These are phyloP conservation scores for Colletotrichum sp. DNA, from an alignment of 2,329 filamentous ascomycete genomes.

Conservation along the genomic window DNA sequence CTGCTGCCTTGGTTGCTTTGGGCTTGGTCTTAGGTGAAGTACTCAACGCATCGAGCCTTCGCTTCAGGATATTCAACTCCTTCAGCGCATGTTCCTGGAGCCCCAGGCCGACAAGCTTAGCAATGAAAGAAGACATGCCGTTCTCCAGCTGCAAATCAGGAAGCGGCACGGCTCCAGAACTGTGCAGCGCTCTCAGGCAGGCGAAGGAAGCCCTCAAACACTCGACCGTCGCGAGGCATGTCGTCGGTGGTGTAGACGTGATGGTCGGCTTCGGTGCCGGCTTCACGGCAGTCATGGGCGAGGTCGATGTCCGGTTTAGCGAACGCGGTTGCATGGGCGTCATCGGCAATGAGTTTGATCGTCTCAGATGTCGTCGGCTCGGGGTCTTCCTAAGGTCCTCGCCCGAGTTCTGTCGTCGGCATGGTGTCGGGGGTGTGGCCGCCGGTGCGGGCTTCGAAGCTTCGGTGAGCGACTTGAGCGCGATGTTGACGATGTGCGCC, in stretches of 20 bases:
- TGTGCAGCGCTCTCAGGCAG: slow-evolving; percentile 64
- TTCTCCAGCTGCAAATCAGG: slow-evolving; percentile 72
- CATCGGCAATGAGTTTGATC: slow-evolving; percentile 63
- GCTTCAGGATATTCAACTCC: slow-evolving; percentile 71
- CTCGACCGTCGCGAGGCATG: slow-evolving; percentile 66
- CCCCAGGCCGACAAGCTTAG: slow-evolving; percentile 68
- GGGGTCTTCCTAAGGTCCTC: slow-evolving; percentile 36
- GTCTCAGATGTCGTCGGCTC: slow-evolving; percentile 46
- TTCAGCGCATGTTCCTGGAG: slow-evolving; percentile 72
- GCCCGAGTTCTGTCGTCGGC: slow-evolving; percentile 37
- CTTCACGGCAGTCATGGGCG: slow-evolving; percentile 45
- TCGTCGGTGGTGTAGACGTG: slow-evolving; percentile 36
- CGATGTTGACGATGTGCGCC: slow-evolving; percentile 74
- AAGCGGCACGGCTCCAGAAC: slow-evolving; percentile 57
- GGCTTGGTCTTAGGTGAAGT: not conserved
- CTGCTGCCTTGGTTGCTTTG: not conserved
- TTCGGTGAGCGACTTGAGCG: slow-evolving; percentile 72
- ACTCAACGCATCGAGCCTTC: slow-evolving; percentile 53
- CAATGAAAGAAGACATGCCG: slow-evolving; percentile 73
- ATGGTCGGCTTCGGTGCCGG: slow-evolving; percentile 29
- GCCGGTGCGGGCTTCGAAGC: slow-evolving; percentile 57
- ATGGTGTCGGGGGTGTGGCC: slow-evolving; percentile 34
- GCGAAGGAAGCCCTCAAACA: slow-evolving; percentile 72
- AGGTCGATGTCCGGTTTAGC: slow-evolving; percentile 64
- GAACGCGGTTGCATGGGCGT: slow-evolving; percentile 66